These are phyloP conservation scores for Dunaliella primolecta DNA, from an alignment of 139 green algal species.

Conservation along the genomic window DNA sequence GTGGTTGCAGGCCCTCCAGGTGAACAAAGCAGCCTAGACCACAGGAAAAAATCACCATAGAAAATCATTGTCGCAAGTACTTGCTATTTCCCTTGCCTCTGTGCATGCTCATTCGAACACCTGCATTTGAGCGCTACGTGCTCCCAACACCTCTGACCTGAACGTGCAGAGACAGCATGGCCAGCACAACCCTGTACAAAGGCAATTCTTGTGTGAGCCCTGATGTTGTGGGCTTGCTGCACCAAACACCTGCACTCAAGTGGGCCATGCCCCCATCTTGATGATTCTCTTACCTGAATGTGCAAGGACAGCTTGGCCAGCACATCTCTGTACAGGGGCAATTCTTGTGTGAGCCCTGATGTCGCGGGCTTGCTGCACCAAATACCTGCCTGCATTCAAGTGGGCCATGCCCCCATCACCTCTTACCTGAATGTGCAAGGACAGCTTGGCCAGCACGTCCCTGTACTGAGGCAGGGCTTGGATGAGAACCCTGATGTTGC, in stretches of 20 bases:
- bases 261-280: too few relatives aligned
- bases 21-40: too few relatives aligned
- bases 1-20: too few relatives aligned
- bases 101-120: too few relatives aligned
- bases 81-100: too few relatives aligned
- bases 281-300: conserved; percentile 76
- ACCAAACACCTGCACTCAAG: too few relatives aligned
- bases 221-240: too few relatives aligned
- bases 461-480: conserved; percentile 82
- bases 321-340: conserved; percentile 88
- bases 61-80: too few relatives aligned
- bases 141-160: conserved; percentile 73
- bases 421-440: conserved; percentile 81
- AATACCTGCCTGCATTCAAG: too few relatives aligned
- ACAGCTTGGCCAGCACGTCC: conserved; percentile 77
- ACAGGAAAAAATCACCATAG: too few relatives aligned
- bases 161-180: conserved; percentile 80
- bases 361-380: too few relatives aligned
- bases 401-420: background rate
- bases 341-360: conserved; percentile 73
- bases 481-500: conserved; percentile 69
- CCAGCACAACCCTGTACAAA: conserved; percentile 82
- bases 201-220: conserved; percentile 77
- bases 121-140: too few relatives aligned
- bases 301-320: conserved; percentile 79